A percentile compares a stretch with the other conserved stretches of the same genome.
phyloP scores from a whole-genome alignment of 768 basidiomycete genomes.

The Fistulinella prunicolor region DNA sequence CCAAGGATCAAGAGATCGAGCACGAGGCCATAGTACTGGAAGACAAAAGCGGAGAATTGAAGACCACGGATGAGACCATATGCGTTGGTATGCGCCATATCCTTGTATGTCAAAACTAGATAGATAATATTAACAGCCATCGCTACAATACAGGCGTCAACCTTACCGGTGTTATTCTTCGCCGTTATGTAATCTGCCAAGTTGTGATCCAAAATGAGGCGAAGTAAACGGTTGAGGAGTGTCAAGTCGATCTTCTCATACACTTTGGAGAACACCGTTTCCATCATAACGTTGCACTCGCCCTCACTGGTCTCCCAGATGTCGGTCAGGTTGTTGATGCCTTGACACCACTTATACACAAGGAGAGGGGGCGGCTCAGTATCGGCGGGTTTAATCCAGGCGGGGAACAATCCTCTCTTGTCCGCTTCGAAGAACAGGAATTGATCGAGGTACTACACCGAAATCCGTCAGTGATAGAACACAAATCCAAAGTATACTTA shows the following conservation, averaged over 20 bases:
- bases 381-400: conserved; percentile 99
- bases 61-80: conserved; percentile 96
- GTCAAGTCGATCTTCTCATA: conserved; percentile 99
- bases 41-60: conserved; percentile 98
- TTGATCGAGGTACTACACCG: conserved; percentile 82
- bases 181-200: conserved; percentile 98
- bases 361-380: conserved; percentile 95
- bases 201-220: conserved; percentile 97
- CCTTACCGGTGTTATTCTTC: conserved; percentile 88
- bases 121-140: conserved; percentile 1
- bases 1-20: conserved; percentile 95
- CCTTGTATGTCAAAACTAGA: conserved; percentile 82
- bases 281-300: conserved; percentile 98
- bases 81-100: conserved; percentile 98
- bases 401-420: conserved; percentile 95
- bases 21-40: conserved; percentile 97
- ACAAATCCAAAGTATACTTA: conserved; percentile 35
- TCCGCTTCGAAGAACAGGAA: conserved; percentile 99
- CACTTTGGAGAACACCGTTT: conserved; percentile 95
- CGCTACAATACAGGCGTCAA: background rate
- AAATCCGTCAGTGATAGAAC: conserved; percentile 9
- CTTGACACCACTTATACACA: conserved; percentile 99
- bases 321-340: conserved; percentile 97
- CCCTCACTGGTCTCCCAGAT: conserved; percentile 99
- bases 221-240: conserved; percentile 89